Evolutionary conservation across 192 early-diverging fungal species (phyloP).

Genomic region (Coemansia sp.): DNA sequence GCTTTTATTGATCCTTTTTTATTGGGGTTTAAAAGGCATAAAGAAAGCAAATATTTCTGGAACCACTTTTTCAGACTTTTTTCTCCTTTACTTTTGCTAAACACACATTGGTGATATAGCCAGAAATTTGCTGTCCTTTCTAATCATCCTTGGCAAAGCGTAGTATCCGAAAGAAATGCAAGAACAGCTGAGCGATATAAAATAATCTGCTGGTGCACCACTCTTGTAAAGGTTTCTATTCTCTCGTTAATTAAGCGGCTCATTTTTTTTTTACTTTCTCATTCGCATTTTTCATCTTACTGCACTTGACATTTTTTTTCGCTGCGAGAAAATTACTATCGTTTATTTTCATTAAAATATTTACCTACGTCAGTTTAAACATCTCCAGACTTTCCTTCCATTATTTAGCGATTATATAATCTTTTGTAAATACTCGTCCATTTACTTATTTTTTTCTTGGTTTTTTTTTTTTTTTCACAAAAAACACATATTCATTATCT

Average conservation of each 20-base stretch:
- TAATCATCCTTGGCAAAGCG: no score
- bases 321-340: neutral
- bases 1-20: neutral
- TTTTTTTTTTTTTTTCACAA: neutral
- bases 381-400: neutral
- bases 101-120: no score
- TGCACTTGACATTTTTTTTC: neutral
- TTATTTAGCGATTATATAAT: constrained; percentile 1
- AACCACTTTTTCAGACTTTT: no score
- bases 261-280: neutral
- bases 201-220: neutral
- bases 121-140: no score
- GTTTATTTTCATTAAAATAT: neutral
- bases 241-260: neutral
- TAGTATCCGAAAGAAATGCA: no score
- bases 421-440: neutral
- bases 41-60: no score
- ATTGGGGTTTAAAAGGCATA: no score
- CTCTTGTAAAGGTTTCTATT: no score
- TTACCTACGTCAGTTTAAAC: neutral
- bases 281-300: constrained; percentile 1
- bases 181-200: neutral
- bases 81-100: no score
- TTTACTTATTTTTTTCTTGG: neutral
- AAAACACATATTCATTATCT: neutral